Percentiles rank a stretch among this genome's conserved stretches.
Evolutionary conservation across 352 stramenopile species (phyloP).

Genomic region (Phytophthora multivora): DNA sequence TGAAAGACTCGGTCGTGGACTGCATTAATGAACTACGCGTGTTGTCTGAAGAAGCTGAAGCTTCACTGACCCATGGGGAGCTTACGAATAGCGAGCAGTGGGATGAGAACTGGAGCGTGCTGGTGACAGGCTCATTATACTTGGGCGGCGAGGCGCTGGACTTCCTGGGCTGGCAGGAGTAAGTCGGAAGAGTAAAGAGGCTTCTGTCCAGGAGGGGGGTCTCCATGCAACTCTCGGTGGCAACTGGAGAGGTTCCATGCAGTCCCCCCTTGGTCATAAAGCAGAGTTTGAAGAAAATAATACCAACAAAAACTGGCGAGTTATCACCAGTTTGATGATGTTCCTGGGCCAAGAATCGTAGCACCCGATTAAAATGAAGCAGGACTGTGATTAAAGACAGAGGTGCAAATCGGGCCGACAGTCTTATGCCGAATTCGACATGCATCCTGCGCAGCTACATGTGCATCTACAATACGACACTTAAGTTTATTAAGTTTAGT

Average conservation of each 20-base stretch:
- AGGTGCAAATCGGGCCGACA: conserved; percentile 35
- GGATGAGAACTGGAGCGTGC: conserved; percentile 56
- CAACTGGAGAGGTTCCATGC: conserved; percentile 33
- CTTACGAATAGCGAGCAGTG: conserved; percentile 8
- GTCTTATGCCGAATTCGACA: conserved; percentile 29
- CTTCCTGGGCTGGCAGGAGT: conserved; percentile 72
- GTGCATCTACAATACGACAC: too few relatives aligned
- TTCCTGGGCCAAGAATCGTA: too few relatives aligned
- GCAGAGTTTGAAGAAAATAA: too few relatives aligned
- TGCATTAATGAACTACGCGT: conserved; percentile 61
- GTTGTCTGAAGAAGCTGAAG: conserved; percentile 25
- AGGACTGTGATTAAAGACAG: too few relatives aligned
- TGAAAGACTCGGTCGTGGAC: conserved; percentile 65
- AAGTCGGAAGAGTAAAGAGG: conserved; percentile 8
- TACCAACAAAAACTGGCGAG: neutral
- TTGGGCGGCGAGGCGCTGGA: conserved; percentile 68
- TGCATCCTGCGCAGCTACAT: conserved; percentile 1
- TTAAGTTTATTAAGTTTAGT: too few relatives aligned
- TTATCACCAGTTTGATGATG: neutral
- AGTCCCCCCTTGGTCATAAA: conserved; percentile 8
- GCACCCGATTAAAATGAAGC: too few relatives aligned
- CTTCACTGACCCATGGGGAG: conserved; percentile 17
- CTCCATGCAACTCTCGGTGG: conserved; percentile 36
- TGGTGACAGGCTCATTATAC: conserved; percentile 83
- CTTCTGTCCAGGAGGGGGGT: conserved; percentile 1